Conservation (phyloP, 1,284 basidiomycete genomes). For the Termitomyces sp. region DNA sequence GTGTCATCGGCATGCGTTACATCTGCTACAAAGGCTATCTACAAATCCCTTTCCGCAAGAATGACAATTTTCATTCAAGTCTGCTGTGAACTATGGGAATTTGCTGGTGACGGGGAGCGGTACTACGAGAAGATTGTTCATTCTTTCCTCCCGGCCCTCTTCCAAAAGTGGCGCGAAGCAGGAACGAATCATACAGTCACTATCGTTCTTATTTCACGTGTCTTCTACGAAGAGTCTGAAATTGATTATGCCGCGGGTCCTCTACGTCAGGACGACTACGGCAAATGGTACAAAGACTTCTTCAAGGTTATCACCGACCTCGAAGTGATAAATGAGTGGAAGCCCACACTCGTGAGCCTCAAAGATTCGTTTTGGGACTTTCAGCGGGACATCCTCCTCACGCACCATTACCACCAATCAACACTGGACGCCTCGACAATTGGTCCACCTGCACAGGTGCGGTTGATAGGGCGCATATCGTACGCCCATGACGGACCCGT, state of each 20-base stretch:
- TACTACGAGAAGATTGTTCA: conserved; percentile 97
- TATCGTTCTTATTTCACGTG: conserved; percentile 91
- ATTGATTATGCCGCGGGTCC: conserved; percentile 75
- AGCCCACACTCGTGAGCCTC: conserved; percentile 77
- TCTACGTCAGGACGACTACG: conserved; percentile 66
- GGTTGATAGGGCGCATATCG: conserved; percentile 74
- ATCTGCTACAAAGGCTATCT: conserved; percentile 82
- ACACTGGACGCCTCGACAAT: conserved; percentile 35
- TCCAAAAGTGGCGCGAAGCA: conserved; percentile 76
- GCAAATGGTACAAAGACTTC: conserved; percentile 92
- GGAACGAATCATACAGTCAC: conserved; percentile 92
- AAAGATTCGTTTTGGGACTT: conserved; percentile 88
- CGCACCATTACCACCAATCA: conserved; percentile 78
- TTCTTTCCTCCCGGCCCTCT: conserved; percentile 83
- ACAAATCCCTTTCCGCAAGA: conserved; percentile 88
- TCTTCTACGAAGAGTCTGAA: conserved; percentile 86
- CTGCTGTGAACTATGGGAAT: conserved; percentile 95
- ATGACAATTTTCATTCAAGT: conserved; percentile 94
- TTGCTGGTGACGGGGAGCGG: conserved; percentile 92
- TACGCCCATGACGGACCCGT: conserved; percentile 94
- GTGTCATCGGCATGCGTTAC: conserved; percentile 82
- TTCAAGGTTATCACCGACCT: conserved; percentile 93
- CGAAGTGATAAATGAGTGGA: conserved; percentile 86
- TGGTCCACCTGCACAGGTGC: conserved; percentile 48
- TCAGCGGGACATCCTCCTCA: conserved; percentile 81